Base-by-base conservation (phyloP, 2,329 filamentous ascomycete species). In the Aureobasidium sp. region DNA sequence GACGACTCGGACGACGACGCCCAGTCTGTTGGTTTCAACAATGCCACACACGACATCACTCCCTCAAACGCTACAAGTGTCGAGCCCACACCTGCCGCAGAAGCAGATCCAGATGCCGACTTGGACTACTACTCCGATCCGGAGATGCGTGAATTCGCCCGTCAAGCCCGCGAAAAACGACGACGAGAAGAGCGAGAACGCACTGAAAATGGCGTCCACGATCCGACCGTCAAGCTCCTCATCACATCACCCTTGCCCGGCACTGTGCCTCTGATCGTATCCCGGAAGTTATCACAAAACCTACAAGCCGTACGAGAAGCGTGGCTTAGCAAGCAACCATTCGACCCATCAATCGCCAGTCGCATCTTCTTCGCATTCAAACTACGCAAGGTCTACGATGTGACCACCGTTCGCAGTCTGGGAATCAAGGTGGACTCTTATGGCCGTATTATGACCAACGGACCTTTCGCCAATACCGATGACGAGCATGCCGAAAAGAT, bases 301-400 rank as follows among this genome's bases (percentile, higher is more conserved):
- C 77, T 97, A 6, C 81, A 82, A 63, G 77, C 88, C 61, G 83
- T 92, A 5, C 82, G 86, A 45, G 72, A 83, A 39, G 83, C 82
- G 11, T 97, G 91, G 89, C 84, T 88, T 67, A 75, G 78, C 13
- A 79, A 80, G 59, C 87, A 42, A 11, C 5, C 14, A 3, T 5
- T 55, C 3, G 73, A 77, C 2, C 73, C 76, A 2, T 76, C 81
- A 3, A 71, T 80, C 29, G 74, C 79, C 2, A 75, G 80, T 4
- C 76, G 78, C 0, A 77, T 95, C 21, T 88, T 94, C 67, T 80
- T 97, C 61, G 94, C 90, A 0, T 96, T 90, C 87, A 86, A 86
- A 65, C 82, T 84, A 30, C 84, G 83, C 62, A 83, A 84, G 63
- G 75, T 96, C 3, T 96, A 88, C 70, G 84, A 89, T 65, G 82